phyloP scores from a whole-genome alignment of 352 stramenopile species.

The Halophytophthora batemanensis region DNA sequence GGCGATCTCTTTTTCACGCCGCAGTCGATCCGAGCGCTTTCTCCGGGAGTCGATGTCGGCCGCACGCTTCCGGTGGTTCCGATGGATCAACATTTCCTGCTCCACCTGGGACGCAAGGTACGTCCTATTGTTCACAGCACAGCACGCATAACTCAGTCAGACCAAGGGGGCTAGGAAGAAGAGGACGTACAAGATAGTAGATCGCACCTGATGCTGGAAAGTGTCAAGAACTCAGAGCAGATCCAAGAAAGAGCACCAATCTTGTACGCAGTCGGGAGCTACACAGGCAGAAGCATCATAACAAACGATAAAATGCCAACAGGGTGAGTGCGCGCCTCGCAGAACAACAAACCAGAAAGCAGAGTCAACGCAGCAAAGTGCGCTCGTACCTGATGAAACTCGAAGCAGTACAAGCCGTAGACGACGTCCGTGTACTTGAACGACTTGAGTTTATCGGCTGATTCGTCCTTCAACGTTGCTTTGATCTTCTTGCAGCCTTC shows the following conservation, averaged over 20 bases:
- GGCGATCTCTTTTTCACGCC: slow-evolving; percentile 54
- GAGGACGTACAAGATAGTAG: not conserved
- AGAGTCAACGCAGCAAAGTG: not conserved
- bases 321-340: not conserved
- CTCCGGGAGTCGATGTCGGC: slow-evolving; percentile 52
- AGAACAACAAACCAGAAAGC: not conserved
- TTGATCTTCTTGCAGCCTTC: slow-evolving; percentile 53
- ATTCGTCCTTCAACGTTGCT: slow-evolving; percentile 21
- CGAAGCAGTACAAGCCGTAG: slow-evolving; percentile 62
- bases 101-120: slow-evolving; percentile 61
- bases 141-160: not conserved
- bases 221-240: slow-evolving; percentile 61
- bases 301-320: not conserved
- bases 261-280: slow-evolving; percentile 58
- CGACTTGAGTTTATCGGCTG: slow-evolving; percentile 15
- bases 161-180: not conserved
- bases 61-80: slow-evolving; percentile 48
- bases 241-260: slow-evolving; percentile 65
- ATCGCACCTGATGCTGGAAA: slow-evolving; percentile 42
- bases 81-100: slow-evolving; percentile 49
- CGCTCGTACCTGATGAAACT: slow-evolving; percentile 57
- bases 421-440: slow-evolving; percentile 60
- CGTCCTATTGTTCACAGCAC: slow-evolving; percentile 15
- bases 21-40: slow-evolving; percentile 43
- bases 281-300: not conserved